A percentile compares a stretch with the other conserved stretches of the same genome.
Conservation (phyloP, 345 rosid species). For the Physaria fendleri region DNA sequence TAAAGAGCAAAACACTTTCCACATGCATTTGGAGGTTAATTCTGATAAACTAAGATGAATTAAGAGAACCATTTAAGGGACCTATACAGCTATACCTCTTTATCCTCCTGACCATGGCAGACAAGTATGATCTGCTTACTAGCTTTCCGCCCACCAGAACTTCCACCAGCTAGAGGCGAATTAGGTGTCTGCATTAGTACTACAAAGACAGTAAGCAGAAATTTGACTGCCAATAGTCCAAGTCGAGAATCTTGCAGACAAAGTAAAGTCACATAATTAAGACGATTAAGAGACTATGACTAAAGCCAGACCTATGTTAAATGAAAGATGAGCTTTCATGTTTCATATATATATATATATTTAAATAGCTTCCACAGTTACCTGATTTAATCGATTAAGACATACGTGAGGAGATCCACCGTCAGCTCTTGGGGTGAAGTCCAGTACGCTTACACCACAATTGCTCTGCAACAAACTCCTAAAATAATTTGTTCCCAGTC, state of each 20-base stretch:
- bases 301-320: not conserved
- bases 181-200: conserved; percentile 68
- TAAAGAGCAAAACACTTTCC: not conserved
- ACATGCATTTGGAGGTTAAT: not conserved
- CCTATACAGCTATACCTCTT: conserved; percentile 39
- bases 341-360: too few relatives aligned
- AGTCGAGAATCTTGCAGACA: not conserved
- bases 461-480: conserved; percentile 89
- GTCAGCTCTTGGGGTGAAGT: conserved; percentile 57
- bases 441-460: conserved; percentile 89
- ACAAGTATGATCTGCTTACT: conserved; percentile 70
- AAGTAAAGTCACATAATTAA: not conserved
- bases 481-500: conserved; percentile 73
- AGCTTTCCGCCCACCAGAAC: conserved; percentile 65
- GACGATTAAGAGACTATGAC: not conserved
- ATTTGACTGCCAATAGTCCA: conserved; percentile 7
- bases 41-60: not conserved
- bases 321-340: not conserved
- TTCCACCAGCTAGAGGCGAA: conserved; percentile 70
- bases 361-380: conserved; percentile 28
- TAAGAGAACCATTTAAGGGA: not conserved
- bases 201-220: conserved; percentile 20
- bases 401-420: conserved; percentile 69
- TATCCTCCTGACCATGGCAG: conserved; percentile 54
- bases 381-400: conserved; percentile 92